Evolutionary conservation across 208 protist genomes (phyloP), one percentile per base, ranked within the genome.

Genomic region (Histomonas meleagridis): DNA sequence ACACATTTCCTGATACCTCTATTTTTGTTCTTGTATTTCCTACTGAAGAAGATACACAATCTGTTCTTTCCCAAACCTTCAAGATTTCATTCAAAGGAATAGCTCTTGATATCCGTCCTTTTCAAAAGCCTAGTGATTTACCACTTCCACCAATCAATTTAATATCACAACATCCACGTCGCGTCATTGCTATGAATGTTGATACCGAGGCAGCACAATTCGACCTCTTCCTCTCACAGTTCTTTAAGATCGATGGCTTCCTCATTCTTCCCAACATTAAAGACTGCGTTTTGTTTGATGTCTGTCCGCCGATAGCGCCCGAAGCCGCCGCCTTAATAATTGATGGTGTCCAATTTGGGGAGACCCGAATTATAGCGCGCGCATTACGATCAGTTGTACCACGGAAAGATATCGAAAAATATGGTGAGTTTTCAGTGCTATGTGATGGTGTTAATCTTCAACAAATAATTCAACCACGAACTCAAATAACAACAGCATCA

Each of bases 241-340:
- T 46, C 26, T 86, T 86, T 86, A 28, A 35, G 7, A 55, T 86
- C 55, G 76, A 86, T 86, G 76, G 46, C n/a, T 55, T 46, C 55
- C 26, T 55, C 10, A 16, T 48, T 38, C 21, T 86, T 32, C 0
- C 23, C 2, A 55, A 32, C 9, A 86, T 86, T 40, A 55, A 55
- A 28, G 76, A 86, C 18, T 86, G 76, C 16, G 76, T 86, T 86
- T 55, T 86, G 32, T 43, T 86, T n/a, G 76, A 86, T 86, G 76
- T 86, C 14, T 51, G 46, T 32, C 76, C 76, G 18, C 76, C 76
- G 16, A 86, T 86, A 3, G 43, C 76, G 2, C 76, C 76, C 32
- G 76, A 86, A 86, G 40, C 46, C 18, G 76, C 76, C 2, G 43
- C 76, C 32, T 55, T 48, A 18, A 46, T 43, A 4, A 86, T 86